phyloP scores from a whole-genome alignment of 306 rosid genomes.

The Pyrus betulifolia region DNA sequence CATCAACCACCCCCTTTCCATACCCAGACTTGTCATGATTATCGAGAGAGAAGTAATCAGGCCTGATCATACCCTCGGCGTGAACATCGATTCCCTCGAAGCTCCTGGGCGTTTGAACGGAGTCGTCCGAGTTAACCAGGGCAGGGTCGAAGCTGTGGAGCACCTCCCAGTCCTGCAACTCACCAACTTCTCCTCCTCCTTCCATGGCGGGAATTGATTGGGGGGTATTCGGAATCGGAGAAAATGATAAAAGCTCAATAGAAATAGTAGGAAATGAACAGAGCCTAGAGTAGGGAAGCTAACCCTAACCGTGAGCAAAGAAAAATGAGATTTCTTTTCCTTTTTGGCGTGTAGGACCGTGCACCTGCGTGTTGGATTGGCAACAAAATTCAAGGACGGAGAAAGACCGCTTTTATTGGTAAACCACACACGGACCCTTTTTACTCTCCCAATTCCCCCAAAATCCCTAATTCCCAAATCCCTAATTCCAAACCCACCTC shows the following conservation, averaged over 20 bases:
- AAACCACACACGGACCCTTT: neutral
- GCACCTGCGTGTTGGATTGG: neutral
- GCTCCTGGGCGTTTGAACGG: conserved; percentile 1
- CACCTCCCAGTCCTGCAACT: conserved; percentile 64
- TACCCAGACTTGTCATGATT: conserved; percentile 19
- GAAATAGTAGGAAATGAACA: neutral
- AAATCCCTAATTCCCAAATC: neutral
- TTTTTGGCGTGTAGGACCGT: neutral
- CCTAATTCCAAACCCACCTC: neutral
- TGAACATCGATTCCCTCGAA: conserved; percentile 31
- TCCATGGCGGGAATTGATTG: conserved; percentile 23
- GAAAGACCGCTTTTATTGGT: conserved; percentile 6
- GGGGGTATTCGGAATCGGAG: neutral
- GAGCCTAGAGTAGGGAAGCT: neutral
- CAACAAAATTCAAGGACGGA: neutral
- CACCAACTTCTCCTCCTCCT: conserved; percentile 31
- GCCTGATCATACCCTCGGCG: conserved; percentile 43
- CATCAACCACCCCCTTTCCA: conserved; percentile 11
- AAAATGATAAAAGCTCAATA: neutral
- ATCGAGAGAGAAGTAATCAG: conserved; percentile 54
- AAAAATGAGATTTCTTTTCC: neutral
- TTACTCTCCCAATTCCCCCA: neutral
- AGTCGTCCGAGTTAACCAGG: conserved; percentile 1
- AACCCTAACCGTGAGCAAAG: neutral
- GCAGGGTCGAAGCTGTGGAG: conserved; percentile 29